A percentile compares a stretch with the other conserved stretches of the same genome.
These are phyloP conservation scores for Alternaria panax DNA, from an alignment of 2,329 filamentous ascomycete species.

Conservation along the genomic window DNA sequence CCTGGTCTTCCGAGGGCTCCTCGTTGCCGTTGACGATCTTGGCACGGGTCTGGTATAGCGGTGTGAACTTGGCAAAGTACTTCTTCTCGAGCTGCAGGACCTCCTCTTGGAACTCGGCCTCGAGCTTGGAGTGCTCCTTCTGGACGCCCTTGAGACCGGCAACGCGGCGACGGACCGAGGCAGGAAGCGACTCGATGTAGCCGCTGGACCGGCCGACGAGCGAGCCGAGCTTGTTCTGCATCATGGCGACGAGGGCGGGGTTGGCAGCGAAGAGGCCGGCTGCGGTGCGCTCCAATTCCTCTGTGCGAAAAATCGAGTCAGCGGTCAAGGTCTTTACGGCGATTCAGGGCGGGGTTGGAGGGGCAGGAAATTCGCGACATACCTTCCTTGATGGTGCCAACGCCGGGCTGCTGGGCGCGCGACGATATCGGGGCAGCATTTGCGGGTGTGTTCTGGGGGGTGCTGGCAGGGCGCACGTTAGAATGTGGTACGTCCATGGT, in stretches of 20 bases:
- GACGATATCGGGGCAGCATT: conserved; percentile 97
- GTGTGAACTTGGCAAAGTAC: conserved; percentile 98
- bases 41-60: conserved; percentile 93
- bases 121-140: conserved; percentile 97
- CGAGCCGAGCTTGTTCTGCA: conserved; percentile 92
- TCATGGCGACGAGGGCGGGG: conserved; percentile 93
- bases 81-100: conserved; percentile 98
- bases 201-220: conserved; percentile 95
- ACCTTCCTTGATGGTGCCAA: conserved; percentile 98
- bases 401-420: conserved; percentile 92
- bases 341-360: conserved; percentile 39
- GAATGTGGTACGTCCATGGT: conserved; percentile 44
- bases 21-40: conserved; percentile 86
- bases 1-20: conserved; percentile 87
- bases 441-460: conserved; percentile 96
- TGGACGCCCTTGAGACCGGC: conserved; percentile 96
- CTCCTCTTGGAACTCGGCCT: conserved; percentile 98
- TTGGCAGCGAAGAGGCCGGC: conserved; percentile 96
- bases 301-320: conserved; percentile 60
- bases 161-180: conserved; percentile 88
- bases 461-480: conserved; percentile 64
- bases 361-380: conserved; percentile 45
- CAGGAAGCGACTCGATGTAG: conserved; percentile 95
- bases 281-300: conserved; percentile 89
- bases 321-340: conserved; percentile 43